Conservation (phyloP, 2,329 filamentous ascomycete species). For the Cordyceps tenuipes region DNA sequence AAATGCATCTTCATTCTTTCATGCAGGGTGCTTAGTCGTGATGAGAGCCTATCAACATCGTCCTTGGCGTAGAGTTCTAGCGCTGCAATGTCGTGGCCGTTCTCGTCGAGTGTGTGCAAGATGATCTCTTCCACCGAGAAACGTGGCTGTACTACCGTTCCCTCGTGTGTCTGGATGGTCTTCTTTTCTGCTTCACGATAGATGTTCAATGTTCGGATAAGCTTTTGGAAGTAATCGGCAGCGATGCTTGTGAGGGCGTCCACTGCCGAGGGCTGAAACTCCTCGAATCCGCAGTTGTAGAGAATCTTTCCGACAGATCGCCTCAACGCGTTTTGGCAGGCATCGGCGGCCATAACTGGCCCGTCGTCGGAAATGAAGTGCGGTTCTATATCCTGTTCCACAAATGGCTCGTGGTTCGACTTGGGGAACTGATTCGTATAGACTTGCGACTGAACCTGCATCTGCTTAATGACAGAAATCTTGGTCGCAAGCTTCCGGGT, state of each 20-base stretch:
- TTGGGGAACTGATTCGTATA: conserved; percentile 98
- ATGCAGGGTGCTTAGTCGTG: conserved; percentile 75
- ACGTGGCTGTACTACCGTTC: conserved; percentile 47
- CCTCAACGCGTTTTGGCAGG: conserved; percentile 77
- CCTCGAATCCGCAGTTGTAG: conserved; percentile 93
- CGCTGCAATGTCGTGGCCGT: conserved; percentile 71
- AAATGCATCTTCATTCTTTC: conserved; percentile 92
- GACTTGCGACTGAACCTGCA: conserved; percentile 96
- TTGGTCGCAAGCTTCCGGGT: conserved; percentile 93
- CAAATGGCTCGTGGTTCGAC: conserved; percentile 82
- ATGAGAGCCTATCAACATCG: conserved; percentile 77
- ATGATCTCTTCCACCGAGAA: conserved; percentile 81
- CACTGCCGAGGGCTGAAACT: conserved; percentile 88
- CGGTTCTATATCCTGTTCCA: conserved; percentile 78
- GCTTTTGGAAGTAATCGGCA: conserved; percentile 79
- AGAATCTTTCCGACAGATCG: conserved; percentile 90
- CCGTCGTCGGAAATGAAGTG: conserved; percentile 85
- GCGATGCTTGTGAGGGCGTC: conserved; percentile 86
- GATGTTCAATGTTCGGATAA: conserved; percentile 68
- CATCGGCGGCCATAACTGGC: conserved; percentile 74
- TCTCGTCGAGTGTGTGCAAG: conserved; percentile 76
- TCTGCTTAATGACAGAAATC: conserved; percentile 96
- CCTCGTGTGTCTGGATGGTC: conserved; percentile 38
- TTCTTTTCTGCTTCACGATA: conserved; percentile 80
- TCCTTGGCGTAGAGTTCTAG: conserved; percentile 86